Evolutionary conservation across 2,329 filamentous ascomycete species (phyloP).

Genomic region (Cladosporium sp.): DNA sequence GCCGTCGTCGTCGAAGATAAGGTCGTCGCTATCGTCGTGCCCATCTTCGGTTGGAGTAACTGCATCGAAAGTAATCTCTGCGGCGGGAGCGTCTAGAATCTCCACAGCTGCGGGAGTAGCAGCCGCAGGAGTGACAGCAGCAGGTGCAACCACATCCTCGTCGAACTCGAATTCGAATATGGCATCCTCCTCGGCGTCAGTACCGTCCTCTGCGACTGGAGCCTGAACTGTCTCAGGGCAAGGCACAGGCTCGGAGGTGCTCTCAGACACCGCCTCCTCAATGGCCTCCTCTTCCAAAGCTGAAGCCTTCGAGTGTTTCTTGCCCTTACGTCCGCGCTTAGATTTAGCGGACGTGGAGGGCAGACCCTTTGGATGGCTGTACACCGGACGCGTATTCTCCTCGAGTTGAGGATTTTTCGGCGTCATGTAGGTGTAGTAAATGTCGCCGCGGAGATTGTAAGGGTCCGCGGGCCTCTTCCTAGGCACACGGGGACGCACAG

Average conservation of each 20-base stretch:
- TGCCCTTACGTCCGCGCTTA: not conserved
- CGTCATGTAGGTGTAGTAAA: not conserved
- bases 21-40: not conserved
- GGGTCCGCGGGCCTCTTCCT: slow-evolving; percentile 2
- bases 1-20: not conserved
- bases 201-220: not conserved
- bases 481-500: not conserved
- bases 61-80: not conserved
- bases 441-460: slow-evolving; percentile 7
- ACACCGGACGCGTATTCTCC: not conserved
- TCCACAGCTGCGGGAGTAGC: not conserved
- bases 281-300: not conserved
- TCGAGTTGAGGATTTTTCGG: not conserved
- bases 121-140: not conserved
- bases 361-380: not conserved
- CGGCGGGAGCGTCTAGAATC: not conserved
- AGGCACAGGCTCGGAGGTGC: not conserved
- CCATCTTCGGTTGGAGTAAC: not conserved
- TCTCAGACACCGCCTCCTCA: not conserved
- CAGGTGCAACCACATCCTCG: not conserved
- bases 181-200: not conserved
- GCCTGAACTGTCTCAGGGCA: not conserved
- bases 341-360: not conserved
- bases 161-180: not conserved
- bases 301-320: not conserved